A percentile compares a stretch with the other conserved stretches of the same genome.
Evolutionary conservation across 352 stramenopile species (phyloP).

Genomic region (Pythium phragmiticola): DNA sequence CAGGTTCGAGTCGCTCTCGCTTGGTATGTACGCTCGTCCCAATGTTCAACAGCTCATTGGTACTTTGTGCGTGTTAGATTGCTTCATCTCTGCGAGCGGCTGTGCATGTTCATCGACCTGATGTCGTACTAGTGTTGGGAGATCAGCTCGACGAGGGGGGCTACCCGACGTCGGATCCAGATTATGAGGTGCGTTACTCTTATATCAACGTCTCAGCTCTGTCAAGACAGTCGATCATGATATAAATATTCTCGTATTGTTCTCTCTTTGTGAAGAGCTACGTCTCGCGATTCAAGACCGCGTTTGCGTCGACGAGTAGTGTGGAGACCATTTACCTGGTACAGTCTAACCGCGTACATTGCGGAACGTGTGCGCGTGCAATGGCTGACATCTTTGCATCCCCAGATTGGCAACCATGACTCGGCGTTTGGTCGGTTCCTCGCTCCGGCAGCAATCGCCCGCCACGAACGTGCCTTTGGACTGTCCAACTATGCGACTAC

Average conservation of each 20-base stretch:
- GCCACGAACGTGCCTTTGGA: slow-evolving; percentile 63
- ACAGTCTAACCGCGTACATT: neutral
- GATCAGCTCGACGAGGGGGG: slow-evolving; percentile 79
- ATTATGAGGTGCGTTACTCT: slow-evolving; percentile 43
- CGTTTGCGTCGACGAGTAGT: slow-evolving; percentile 35
- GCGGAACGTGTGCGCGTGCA: neutral
- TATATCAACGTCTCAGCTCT: neutral
- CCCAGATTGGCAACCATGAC: slow-evolving; percentile 75
- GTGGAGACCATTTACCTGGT: slow-evolving; percentile 64
- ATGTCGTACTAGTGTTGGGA: slow-evolving; percentile 62
- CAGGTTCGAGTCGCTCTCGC: slow-evolving; percentile 30
- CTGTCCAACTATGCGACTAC: slow-evolving; percentile 49
- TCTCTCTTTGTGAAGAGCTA: slow-evolving; percentile 37
- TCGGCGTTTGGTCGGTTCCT: slow-evolving; percentile 61
- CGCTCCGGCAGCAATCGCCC: slow-evolving; percentile 36
- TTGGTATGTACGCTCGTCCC: neutral
- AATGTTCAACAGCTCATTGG: neutral
- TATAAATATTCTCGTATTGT: neutral
- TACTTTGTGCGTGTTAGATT: slow-evolving; percentile 26
- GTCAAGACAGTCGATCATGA: neutral
- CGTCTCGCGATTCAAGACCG: slow-evolving; percentile 42
- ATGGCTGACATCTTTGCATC: neutral
- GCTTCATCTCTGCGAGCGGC: slow-evolving; percentile 36
- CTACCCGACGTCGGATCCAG: slow-evolving; percentile 40
- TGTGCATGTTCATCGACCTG: slow-evolving; percentile 47